Conservation (phyloP, 441 rosid species). For the Gossypium davidsonii region DNA sequence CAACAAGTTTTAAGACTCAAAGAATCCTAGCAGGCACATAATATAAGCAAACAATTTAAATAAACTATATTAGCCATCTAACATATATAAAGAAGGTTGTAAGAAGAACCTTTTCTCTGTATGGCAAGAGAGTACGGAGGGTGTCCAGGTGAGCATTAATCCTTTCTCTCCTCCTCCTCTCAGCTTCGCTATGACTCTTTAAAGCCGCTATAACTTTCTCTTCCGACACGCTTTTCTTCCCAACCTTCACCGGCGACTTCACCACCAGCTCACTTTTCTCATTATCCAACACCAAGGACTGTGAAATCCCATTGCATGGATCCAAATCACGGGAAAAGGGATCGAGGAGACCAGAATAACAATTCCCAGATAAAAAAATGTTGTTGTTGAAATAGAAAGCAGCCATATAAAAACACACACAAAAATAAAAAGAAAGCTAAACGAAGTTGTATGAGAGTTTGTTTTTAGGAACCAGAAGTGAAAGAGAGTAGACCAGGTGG, state of each 20-base stretch:
- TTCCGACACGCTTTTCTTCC: conserved; percentile 40
- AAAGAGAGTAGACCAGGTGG: conserved; percentile 43
- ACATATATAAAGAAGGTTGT: too few species aligned
- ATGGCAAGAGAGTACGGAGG: conserved; percentile 55
- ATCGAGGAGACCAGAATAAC: conserved; percentile 21
- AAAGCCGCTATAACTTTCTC: conserved; percentile 54
- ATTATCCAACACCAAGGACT: conserved; percentile 43
- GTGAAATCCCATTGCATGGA: conserved; percentile 27
- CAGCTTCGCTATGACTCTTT: conserved; percentile 76
- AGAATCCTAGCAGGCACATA: background rate
- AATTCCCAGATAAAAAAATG: conserved; percentile 23
- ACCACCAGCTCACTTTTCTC: conserved; percentile 53
- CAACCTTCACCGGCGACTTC: conserved; percentile 32
- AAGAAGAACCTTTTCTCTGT: conserved; percentile 44
- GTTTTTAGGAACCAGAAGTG: conserved; percentile 23
- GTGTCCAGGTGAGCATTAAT: conserved; percentile 65
- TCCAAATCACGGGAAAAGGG: conserved; percentile 25
- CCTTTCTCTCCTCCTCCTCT: conserved; percentile 72
- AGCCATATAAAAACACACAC: conserved; percentile 20
- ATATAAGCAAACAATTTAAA: background rate
- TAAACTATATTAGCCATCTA: too few species aligned
- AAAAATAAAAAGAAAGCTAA: background rate
- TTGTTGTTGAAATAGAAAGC: conserved; percentile 25
- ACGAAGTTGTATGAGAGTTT: background rate
- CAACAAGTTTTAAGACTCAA: background rate